Percentiles rank a stretch among this genome's conserved stretches.
phyloP scores from a whole-genome alignment of 2,329 filamentous ascomycete genomes.

The Xylariales sp. region DNA sequence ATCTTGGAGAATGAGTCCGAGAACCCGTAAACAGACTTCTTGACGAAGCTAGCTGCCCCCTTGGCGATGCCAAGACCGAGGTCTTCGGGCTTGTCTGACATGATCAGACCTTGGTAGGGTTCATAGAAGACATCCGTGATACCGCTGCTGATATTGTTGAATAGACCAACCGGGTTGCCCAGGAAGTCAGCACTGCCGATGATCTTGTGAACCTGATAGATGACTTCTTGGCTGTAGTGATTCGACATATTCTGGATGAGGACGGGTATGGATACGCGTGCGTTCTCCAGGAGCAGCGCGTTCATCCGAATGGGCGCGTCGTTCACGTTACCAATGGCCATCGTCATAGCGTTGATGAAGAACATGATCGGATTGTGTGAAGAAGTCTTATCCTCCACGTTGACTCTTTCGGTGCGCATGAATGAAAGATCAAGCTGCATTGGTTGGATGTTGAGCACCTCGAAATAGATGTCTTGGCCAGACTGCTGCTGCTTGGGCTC shows the following conservation, averaged over 20 bases:
- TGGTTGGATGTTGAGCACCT: slow-evolving; percentile 92
- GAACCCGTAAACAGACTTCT: slow-evolving; percentile 97
- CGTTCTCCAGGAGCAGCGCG: slow-evolving; percentile 90
- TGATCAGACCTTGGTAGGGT: slow-evolving; percentile 94
- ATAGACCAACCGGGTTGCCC: slow-evolving; percentile 93
- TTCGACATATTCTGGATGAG: slow-evolving; percentile 82
- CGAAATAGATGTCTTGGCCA: slow-evolving; percentile 96
- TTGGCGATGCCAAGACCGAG: slow-evolving; percentile 94
- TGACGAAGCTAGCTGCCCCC: slow-evolving; percentile 93
- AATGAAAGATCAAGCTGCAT: slow-evolving; percentile 98
- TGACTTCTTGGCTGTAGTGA: slow-evolving; percentile 94
- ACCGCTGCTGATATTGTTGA: slow-evolving; percentile 97
- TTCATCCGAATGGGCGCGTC: slow-evolving; percentile 94
- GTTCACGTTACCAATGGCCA: slow-evolving; percentile 99
- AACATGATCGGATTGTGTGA: slow-evolving; percentile 96
- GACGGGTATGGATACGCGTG: slow-evolving; percentile 80
- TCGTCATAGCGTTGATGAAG: slow-evolving; percentile 96
- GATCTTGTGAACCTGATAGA: slow-evolving; percentile 96
- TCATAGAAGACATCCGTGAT: slow-evolving; percentile 99
- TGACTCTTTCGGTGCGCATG: slow-evolving; percentile 92
- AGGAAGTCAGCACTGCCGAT: slow-evolving; percentile 96
- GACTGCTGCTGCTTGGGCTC: slow-evolving; percentile 81
- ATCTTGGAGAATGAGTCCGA: slow-evolving; percentile 97
- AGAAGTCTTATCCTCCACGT: slow-evolving; percentile 89
- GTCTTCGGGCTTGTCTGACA: slow-evolving; percentile 92